Evolutionary conservation across 768 basidiomycete genomes (phyloP).

Genomic region (Collybia sp.): DNA sequence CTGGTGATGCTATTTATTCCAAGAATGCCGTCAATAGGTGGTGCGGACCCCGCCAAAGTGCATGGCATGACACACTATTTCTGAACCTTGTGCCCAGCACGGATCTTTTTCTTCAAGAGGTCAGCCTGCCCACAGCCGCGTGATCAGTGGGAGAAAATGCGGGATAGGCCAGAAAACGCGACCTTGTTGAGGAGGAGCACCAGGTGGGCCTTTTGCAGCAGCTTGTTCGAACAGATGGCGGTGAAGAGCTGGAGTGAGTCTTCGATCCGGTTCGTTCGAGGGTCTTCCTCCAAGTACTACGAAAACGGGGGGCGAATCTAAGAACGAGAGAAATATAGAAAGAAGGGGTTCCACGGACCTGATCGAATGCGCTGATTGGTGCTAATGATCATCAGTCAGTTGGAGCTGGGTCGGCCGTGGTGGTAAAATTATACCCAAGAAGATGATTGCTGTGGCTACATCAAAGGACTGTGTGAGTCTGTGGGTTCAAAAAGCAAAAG

Average conservation of each 20-base stretch:
- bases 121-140: slow-evolving; percentile 48
- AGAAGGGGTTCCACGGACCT: slow-evolving; percentile 35
- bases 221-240: slow-evolving; percentile 65
- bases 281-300: slow-evolving; percentile 79
- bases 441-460: slow-evolving; percentile 76
- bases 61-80: slow-evolving; percentile 58
- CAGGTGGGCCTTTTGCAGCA: slow-evolving; percentile 65
- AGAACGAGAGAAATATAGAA: neutral
- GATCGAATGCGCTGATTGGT: slow-evolving; percentile 83
- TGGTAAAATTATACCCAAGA: slow-evolving; percentile 37
- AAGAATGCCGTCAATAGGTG: slow-evolving; percentile 3
- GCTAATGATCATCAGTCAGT: slow-evolving; percentile 26
- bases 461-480: neutral
- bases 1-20: slow-evolving; percentile 58
- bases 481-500: neutral
- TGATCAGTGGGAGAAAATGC: slow-evolving; percentile 1
- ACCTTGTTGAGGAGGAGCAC: slow-evolving; percentile 81
- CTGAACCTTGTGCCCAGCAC: slow-evolving; percentile 60
- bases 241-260: slow-evolving; percentile 78
- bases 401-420: neutral
- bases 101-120: slow-evolving; percentile 67
- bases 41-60: slow-evolving; percentile 1
- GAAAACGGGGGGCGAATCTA: too few relatives aligned
- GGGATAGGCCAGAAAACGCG: slow-evolving; percentile 8
- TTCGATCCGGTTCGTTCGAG: slow-evolving; percentile 69